A percentile compares a stretch with the other conserved stretches of the same genome.
phyloP scores from a whole-genome alignment of 2,329 filamentous ascomycete species.

The Fusarium decemcellulare region DNA sequence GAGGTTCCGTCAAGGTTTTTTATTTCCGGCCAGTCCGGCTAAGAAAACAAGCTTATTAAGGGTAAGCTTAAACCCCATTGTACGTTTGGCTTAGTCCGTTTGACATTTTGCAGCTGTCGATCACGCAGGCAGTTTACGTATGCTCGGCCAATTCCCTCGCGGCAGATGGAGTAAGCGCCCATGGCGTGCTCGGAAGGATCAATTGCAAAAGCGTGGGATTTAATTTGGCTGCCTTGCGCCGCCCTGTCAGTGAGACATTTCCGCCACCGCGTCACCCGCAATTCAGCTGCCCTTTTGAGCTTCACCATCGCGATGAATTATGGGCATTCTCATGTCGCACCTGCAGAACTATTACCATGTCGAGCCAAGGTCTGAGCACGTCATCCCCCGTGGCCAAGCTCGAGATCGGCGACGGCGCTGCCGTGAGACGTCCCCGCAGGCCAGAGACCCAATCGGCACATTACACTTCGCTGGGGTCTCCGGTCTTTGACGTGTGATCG shows the following conservation, averaged over 20 bases:
- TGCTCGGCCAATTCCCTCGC: not conserved
- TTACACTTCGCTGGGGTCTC: not conserved
- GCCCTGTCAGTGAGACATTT: not conserved
- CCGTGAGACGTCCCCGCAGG: slow-evolving; percentile 12
- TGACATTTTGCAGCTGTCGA: not conserved
- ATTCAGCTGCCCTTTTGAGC: not conserved
- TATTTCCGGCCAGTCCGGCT: slow-evolving; percentile 3
- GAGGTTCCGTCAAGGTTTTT: not conserved
- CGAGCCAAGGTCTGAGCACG: not conserved
- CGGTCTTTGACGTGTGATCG: slow-evolving; percentile 5
- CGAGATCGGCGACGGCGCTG: slow-evolving; percentile 19
- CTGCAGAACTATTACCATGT: not conserved
- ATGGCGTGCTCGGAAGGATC: slow-evolving; percentile 25
- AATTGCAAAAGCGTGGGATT: not conserved
- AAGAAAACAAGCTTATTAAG: not conserved
- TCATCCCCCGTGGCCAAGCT: slow-evolving; percentile 4
- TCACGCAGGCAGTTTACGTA: not conserved
- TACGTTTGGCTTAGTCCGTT: not conserved
- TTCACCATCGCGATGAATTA: not conserved
- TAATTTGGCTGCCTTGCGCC: not conserved
- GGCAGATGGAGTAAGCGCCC: not conserved
- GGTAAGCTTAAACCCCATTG: slow-evolving; percentile 6
- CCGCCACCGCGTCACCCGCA: no score
- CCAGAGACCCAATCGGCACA: slow-evolving; percentile 13
- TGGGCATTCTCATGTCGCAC: not conserved